These are phyloP conservation scores for Metroxylon sagu DNA, from an alignment of 176 grass and related monocot genomes.

Conservation along the genomic window DNA sequence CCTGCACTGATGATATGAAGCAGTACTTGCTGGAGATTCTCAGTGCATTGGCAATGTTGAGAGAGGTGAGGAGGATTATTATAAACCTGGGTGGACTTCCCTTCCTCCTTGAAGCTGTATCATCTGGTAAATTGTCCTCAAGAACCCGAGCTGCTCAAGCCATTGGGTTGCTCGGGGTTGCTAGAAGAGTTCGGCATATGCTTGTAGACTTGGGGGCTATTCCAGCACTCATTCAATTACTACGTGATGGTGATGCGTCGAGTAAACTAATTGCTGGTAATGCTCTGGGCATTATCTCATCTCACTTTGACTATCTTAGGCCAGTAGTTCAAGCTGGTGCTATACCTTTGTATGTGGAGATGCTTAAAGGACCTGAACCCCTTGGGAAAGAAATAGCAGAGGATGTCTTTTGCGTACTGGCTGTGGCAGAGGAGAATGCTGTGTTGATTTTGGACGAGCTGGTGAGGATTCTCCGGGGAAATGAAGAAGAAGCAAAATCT, in stretches of 20 bases:
- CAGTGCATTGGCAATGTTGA: slow-evolving; percentile 9
- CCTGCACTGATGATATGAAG: slow-evolving; percentile 8
- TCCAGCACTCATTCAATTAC: slow-evolving; percentile 6
- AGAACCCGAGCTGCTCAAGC: slow-evolving; percentile 9
- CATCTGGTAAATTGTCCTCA: slow-evolving; percentile 5
- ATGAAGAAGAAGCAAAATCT: slow-evolving; percentile 2
- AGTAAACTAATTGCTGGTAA: slow-evolving; percentile 11
- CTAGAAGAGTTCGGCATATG: slow-evolving; percentile 12
- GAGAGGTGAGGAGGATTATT: slow-evolving; percentile 7
- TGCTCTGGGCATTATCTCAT: slow-evolving; percentile 19
- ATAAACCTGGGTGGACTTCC: background rate
- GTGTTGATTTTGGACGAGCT: slow-evolving; percentile 12
- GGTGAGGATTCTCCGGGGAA: slow-evolving; percentile 12
- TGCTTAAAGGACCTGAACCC: slow-evolving; percentile 8
- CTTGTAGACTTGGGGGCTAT: slow-evolving; percentile 14
- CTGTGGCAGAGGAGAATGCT: slow-evolving; percentile 13
- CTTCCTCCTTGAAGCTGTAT: slow-evolving; percentile 16
- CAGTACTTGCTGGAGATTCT: slow-evolving; percentile 13
- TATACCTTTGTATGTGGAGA: slow-evolving; percentile 12
- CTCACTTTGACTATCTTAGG: slow-evolving; percentile 13
- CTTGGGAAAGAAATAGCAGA: slow-evolving; percentile 19
- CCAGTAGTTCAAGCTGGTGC: slow-evolving; percentile 1
- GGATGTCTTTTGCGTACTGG: slow-evolving; percentile 13
- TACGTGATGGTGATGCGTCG: background rate
- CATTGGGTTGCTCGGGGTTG: slow-evolving; percentile 9